phyloP scores from a whole-genome alignment of 768 basidiomycete genomes.

The Pleurotus eryngii region DNA sequence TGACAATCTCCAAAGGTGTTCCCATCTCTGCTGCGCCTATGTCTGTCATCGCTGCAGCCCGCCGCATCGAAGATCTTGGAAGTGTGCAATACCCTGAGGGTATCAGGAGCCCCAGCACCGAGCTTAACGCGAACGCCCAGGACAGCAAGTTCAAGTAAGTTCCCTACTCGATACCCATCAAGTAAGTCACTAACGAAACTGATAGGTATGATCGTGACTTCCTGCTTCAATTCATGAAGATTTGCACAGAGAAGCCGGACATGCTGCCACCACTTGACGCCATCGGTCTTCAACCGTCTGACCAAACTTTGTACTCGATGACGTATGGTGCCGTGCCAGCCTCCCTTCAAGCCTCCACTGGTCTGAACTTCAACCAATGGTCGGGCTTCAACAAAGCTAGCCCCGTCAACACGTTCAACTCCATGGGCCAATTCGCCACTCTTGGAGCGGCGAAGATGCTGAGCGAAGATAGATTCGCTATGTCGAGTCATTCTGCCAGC shows the following conservation, averaged over 20 bases:
- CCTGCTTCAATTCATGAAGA: conserved; percentile 91
- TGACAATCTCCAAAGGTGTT: conserved; percentile 48
- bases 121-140: conserved; percentile 80
- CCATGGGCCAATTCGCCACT: conserved; percentile 25
- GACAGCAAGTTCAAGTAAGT: conserved; percentile 85
- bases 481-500: conserved; percentile 47
- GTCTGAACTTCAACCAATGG: conserved; percentile 31
- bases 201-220: conserved; percentile 94
- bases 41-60: conserved; percentile 76
- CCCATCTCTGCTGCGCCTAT: conserved; percentile 44
- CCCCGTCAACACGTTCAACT: conserved; percentile 33
- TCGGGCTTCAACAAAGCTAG: conserved; percentile 47
- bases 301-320: conserved; percentile 48
- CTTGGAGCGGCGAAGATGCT: conserved; percentile 53
- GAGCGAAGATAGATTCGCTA: conserved; percentile 67
- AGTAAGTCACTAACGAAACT: background rate
- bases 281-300: conserved; percentile 83
- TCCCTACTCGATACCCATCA: background rate
- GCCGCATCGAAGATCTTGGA: conserved; percentile 79
- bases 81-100: conserved; percentile 80
- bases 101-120: conserved; percentile 75
- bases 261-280: conserved; percentile 84
- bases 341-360: conserved; percentile 43
- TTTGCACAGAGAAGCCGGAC: conserved; percentile 96
- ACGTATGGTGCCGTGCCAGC: conserved; percentile 47